Percentiles rank a stretch among this genome's conserved stretches.
Conservation (phyloP, 495 filamentous ascomycete genomes). For the Trichoderma gamsii region DNA sequence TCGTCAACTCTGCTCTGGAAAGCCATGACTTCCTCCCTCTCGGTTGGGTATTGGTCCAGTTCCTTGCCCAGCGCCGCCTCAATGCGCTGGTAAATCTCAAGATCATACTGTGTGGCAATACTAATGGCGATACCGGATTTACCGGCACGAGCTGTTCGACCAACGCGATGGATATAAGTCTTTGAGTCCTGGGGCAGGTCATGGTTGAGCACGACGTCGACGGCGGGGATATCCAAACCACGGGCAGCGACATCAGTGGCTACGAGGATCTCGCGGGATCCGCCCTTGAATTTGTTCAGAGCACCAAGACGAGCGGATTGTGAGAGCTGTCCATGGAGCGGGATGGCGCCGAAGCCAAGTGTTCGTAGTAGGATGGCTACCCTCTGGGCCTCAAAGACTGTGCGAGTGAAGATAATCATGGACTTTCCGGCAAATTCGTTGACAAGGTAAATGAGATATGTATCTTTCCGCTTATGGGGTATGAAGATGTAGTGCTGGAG, state of each 20-base stretch:
- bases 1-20: slow-evolving; percentile 72
- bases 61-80: slow-evolving; percentile 76
- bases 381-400: slow-evolving; percentile 83
- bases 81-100: slow-evolving; percentile 80
- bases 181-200: slow-evolving; percentile 79
- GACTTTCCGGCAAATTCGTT: slow-evolving; percentile 80
- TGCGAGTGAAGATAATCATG: slow-evolving; percentile 86
- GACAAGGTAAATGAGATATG: slow-evolving; percentile 78
- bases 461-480: slow-evolving; percentile 84
- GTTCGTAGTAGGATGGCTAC: slow-evolving; percentile 73
- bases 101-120: slow-evolving; percentile 84
- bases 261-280: slow-evolving; percentile 76
- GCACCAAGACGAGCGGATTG: slow-evolving; percentile 80
- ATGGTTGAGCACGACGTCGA: slow-evolving; percentile 83
- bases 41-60: slow-evolving; percentile 57
- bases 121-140: slow-evolving; percentile 76
- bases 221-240: slow-evolving; percentile 89
- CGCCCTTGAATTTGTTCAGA: slow-evolving; percentile 76
- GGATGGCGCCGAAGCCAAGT: slow-evolving; percentile 76
- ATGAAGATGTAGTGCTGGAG: slow-evolving; percentile 78
- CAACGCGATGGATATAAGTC: slow-evolving; percentile 93
- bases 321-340: slow-evolving; percentile 82
- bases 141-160: slow-evolving; percentile 86
- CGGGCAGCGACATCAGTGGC: slow-evolving; percentile 93
- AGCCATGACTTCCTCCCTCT: slow-evolving; percentile 85